Conservation (phyloP, 306 rosid genomes). For the Quercus wislizeni region DNA sequence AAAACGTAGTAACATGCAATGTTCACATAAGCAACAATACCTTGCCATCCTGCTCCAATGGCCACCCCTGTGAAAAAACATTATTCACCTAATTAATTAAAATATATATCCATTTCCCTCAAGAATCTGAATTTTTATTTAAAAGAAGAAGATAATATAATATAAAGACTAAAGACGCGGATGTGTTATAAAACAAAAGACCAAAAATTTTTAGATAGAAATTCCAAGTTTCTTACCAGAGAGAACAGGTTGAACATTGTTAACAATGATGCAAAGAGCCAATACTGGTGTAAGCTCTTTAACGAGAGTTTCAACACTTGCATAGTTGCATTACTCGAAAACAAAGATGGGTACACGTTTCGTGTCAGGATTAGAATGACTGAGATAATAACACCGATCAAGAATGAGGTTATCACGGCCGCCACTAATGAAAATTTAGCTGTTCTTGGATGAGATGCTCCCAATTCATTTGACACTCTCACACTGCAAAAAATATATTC, state of each 20-base stretch:
- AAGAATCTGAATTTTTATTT: background rate
- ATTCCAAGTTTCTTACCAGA: slow-evolving; percentile 34
- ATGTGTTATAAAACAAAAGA: background rate
- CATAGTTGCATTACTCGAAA: slow-evolving; percentile 41
- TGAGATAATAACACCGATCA: slow-evolving; percentile 37
- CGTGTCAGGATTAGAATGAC: slow-evolving; percentile 38
- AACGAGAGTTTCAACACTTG: slow-evolving; percentile 45
- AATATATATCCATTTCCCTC: background rate
- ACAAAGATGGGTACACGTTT: slow-evolving; percentile 46
- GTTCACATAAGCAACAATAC: slow-evolving; percentile 65
- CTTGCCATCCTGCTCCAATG: slow-evolving; percentile 92
- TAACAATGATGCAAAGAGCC: slow-evolving; percentile 62
- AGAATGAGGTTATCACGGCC: slow-evolving; percentile 46
- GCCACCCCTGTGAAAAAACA: slow-evolving; percentile 58
- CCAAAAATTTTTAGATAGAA: no score
- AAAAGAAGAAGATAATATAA: no score
- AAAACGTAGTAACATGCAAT: slow-evolving; percentile 63
- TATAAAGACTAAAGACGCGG: no score
- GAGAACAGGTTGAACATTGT: slow-evolving; percentile 82
- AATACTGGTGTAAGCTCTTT: slow-evolving; percentile 63
- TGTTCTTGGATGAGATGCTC: slow-evolving; percentile 80
- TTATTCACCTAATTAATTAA: background rate
- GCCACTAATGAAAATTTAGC: slow-evolving; percentile 72
- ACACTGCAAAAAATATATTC: slow-evolving; percentile 46
- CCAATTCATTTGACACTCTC: slow-evolving; percentile 89